Evolutionary conservation across 768 basidiomycete genomes (phyloP), one percentile per base, ranked within the genome.

Genomic region (Boletus huronensis): DNA sequence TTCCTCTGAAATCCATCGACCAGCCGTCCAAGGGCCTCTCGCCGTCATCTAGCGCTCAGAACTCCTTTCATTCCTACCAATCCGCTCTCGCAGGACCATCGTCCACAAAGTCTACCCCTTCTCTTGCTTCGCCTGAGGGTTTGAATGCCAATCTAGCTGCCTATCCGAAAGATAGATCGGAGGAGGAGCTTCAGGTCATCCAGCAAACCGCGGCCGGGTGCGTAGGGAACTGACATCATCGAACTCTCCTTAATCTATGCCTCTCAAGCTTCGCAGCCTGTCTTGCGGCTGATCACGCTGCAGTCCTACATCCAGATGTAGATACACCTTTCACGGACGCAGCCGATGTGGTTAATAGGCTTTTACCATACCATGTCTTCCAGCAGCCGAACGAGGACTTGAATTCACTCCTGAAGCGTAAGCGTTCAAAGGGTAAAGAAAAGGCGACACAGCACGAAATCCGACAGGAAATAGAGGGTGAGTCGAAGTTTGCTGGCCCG

Each of bases 351-450:
- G 75, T 90, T 23, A 78, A 81, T n/a, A 79, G 89, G 47, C 75
- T 93, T 21, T 74, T 92, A 21, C 89, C 90, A 0, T 92, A 89
- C 62, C 90, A 93, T 63, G 70, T 92, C 47, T 90, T 85, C 59
- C 87, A 87, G 58, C 86, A 89, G 55, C 89, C 89, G 0, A 71
- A 70, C 53, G 84, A 86, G 42, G 90, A 93, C 59, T 59, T 89
- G 58, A 68, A 72, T 32, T 31, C 61, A 28, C 64, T 75, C 31
- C 6, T 59, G 43, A 38, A 53, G 21, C 49, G 47, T 5, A 64
- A 28, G 25, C 57, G 50, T n/a, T 59, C 66, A 46, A 88, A 88
- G 66, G 84, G 85, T 13, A 90, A 90, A 65, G 77, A 75, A 53
- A 88, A 81, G 61, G 85, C 81, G 3, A 75, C 68, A 14, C 67